Percentiles rank a stretch among this genome's conserved stretches.
These are phyloP conservation scores for Capsicum chinense DNA, from an alignment of 257 asterid genomes.

Conservation along the genomic window DNA sequence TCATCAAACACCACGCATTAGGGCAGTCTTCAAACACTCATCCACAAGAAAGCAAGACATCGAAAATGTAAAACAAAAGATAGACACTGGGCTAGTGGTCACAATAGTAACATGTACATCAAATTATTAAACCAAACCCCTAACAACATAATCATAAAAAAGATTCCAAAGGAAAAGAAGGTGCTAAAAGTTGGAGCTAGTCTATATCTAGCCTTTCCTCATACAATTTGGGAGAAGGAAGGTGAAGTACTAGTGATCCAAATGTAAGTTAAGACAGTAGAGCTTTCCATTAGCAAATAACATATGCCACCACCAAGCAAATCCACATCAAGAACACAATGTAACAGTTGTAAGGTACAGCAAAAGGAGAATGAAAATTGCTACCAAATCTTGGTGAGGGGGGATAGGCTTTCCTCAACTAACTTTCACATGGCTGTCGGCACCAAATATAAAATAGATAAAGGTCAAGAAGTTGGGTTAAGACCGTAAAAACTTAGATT, in stretches of 20 bases:
- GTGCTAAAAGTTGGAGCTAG: neutral
- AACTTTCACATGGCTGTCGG: slow-evolving; percentile 1
- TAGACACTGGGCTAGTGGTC: neutral
- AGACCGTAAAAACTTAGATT: neutral
- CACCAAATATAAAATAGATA: neutral
- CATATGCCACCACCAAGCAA: slow-evolving; percentile 14
- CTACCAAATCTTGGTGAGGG: neutral
- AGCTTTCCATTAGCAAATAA: neutral
- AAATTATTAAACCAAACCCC: neutral
- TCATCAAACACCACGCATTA: neutral
- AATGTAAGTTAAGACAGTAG: neutral
- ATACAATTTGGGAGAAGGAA: neutral
- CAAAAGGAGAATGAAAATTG: neutral
- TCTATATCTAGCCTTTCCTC: slow-evolving; percentile 21
- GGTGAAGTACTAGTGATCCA: neutral
- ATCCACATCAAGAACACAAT: neutral
- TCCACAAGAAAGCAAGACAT: neutral
- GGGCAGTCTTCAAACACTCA: slow-evolving; percentile 9
- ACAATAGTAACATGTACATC: neutral
- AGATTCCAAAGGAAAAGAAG: neutral
- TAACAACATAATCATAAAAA: slow-evolving; percentile 1
- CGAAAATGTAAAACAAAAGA: neutral
- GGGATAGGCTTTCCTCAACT: neutral
- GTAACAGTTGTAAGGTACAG: neutral
- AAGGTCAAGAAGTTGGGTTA: slow-evolving; percentile 1